phyloP scores from a whole-genome alignment of 768 basidiomycete species.

The Phlegmacium glaucopus region DNA sequence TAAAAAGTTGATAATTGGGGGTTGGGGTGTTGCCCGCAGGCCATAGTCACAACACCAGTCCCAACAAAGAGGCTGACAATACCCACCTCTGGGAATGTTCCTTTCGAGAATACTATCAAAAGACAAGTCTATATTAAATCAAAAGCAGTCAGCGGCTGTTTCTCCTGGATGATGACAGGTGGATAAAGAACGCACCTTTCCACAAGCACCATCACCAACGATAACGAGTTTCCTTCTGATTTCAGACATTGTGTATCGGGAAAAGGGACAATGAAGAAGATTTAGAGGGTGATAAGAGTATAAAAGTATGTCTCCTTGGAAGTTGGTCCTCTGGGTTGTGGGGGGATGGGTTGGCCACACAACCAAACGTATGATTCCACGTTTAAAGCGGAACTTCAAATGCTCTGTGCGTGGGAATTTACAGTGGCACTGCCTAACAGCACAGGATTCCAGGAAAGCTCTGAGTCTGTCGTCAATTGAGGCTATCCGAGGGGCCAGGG shows the following conservation, averaged over 20 bases:
- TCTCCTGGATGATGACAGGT: background rate
- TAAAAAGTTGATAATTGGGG: background rate
- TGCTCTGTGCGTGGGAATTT: too few species aligned
- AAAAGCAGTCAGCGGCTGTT: slow-evolving; percentile 11
- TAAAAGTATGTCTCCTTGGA: background rate
- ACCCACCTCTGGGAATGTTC: slow-evolving; percentile 90
- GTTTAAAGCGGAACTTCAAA: too few species aligned
- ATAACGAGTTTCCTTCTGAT: slow-evolving; percentile 99
- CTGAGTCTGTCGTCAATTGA: too few species aligned
- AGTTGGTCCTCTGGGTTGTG: too few species aligned
- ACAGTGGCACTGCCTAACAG: too few species aligned
- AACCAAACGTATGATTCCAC: too few species aligned
- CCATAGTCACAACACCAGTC: background rate
- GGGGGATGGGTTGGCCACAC: too few species aligned
- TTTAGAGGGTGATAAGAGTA: background rate
- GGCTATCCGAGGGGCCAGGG: too few species aligned
- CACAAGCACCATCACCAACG: slow-evolving; percentile 97
- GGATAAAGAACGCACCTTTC: slow-evolving; percentile 58
- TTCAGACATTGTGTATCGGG: slow-evolving; percentile 70
- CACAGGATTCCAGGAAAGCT: too few species aligned
- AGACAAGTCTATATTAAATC: slow-evolving; percentile 69
- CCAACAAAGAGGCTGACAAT: slow-evolving; percentile 3
- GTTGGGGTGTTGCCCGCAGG: background rate
- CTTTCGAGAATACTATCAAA: slow-evolving; percentile 95
- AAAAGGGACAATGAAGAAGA: background rate